Percentiles rank a stretch among this genome's conserved stretches.
Conservation (phyloP, 352 stramenopile genomes). For the Phytophthora pisi region DNA sequence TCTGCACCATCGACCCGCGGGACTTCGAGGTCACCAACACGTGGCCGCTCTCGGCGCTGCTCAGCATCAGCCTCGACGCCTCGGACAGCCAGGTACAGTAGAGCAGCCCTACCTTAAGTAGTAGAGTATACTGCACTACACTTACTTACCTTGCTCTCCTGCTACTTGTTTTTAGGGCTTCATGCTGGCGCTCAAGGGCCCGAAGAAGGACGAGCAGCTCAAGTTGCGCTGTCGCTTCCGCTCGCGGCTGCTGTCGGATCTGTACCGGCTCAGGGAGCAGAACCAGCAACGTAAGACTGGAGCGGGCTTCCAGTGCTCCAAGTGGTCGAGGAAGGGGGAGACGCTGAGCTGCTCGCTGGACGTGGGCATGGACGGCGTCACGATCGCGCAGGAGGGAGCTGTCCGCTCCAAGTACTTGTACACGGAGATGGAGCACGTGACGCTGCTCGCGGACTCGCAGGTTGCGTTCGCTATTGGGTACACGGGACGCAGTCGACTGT, state of each 20-base stretch:
- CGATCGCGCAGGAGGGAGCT: slow-evolving; percentile 40
- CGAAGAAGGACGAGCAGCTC: slow-evolving; percentile 85
- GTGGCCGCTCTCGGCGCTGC: slow-evolving; percentile 69
- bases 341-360: slow-evolving; percentile 58
- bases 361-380: slow-evolving; percentile 64
- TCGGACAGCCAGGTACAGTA: slow-evolving; percentile 44
- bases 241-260: slow-evolving; percentile 74
- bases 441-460: slow-evolving; percentile 53
- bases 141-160: background rate
- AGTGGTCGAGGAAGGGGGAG: slow-evolving; percentile 61
- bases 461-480: slow-evolving; percentile 76
- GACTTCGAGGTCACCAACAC: slow-evolving; percentile 91
- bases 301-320: slow-evolving; percentile 61
- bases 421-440: slow-evolving; percentile 81
- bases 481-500: slow-evolving; percentile 64
- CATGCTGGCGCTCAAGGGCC: slow-evolving; percentile 62
- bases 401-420: slow-evolving; percentile 82
- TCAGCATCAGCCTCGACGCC: slow-evolving; percentile 63
- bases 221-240: slow-evolving; percentile 83
- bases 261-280: slow-evolving; percentile 74
- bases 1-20: slow-evolving; percentile 86
- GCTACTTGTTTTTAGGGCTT: slow-evolving; percentile 45
- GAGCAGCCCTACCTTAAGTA: too few relatives aligned
- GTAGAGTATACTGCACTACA: background rate
- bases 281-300: slow-evolving; percentile 47